Evolutionary conservation across 2,329 filamentous ascomycete genomes (phyloP), one percentile per base, ranked within the genome.

Genomic region (Elsinoe perseae): DNA sequence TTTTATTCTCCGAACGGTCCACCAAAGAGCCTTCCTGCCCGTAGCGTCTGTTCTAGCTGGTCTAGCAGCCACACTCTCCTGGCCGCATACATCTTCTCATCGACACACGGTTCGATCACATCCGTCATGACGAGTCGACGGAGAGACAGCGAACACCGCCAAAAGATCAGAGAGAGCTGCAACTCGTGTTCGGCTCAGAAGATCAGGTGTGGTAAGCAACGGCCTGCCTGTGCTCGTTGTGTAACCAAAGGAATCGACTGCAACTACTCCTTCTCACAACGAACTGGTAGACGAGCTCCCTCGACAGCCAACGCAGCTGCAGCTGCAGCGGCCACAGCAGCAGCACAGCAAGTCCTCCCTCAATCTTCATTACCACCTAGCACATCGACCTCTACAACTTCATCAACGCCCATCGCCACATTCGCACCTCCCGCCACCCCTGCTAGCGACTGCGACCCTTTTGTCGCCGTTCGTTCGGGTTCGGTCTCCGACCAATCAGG

Each of bases 161-260:
- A 50, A 23, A 57, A 57, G 34, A 57, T 57, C 46, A 38, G 55
- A 52, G 55, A 57, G 23, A 42, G 32, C 27, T 57, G 55, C 55
- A 57, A 57, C 34, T 38, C 25, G 20, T 57, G 55, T 44, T 52
- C 44, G 20, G 48, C 55, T 20, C 55, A 57, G 46, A 57, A 57
- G 40, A 57, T 57, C 32, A 44, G 55, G 25, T 52, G 48, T 52
- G 48, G 48, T 52, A 60, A 61, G 46, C 61, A 64, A 48, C 59
- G 61, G 36, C 62, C 63, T 5, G 56, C 59, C 12, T 64, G 62
- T 46, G 52, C 56, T 44, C 48, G 63, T 48, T 64, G 63, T 58
- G 43, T 54, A 25, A 55, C 57, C 27, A 61, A 61, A 57, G 57
- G 59, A 34, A 53, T 60, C 14, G 30, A 58, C 20, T 64, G 63